phyloP scores from a whole-genome alignment of 1,284 basidiomycete genomes.

The Ustilago cynodontis region DNA sequence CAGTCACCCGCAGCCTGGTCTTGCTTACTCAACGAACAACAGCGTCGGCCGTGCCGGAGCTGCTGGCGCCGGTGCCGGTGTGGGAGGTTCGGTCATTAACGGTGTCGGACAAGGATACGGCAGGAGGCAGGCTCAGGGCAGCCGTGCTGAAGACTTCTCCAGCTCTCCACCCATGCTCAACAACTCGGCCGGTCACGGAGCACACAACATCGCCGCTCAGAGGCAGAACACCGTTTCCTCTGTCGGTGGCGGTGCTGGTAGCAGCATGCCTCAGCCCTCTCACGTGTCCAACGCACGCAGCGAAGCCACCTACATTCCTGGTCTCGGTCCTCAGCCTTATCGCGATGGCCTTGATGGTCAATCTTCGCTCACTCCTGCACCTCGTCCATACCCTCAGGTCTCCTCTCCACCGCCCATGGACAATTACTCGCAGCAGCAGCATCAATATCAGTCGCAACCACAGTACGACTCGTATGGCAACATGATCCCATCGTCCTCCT shows the following conservation, averaged over 20 bases:
- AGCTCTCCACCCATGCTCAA: constrained; percentile 43
- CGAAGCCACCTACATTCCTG: constrained; percentile 49
- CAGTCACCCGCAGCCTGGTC: constrained; percentile 35
- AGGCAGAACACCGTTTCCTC: constrained; percentile 31
- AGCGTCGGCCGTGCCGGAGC: constrained; percentile 29
- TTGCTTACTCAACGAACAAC: constrained; percentile 45
- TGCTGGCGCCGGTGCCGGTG: constrained; percentile 20
- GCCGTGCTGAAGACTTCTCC: constrained; percentile 28
- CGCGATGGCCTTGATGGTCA: constrained; percentile 40
- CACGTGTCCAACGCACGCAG: constrained; percentile 21
- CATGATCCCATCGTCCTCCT: constrained; percentile 12
- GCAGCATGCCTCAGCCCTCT: constrained; percentile 14
- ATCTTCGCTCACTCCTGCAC: constrained; percentile 25
- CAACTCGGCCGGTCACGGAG: constrained; percentile 54
- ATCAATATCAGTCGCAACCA: constrained; percentile 24
- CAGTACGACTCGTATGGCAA: constrained; percentile 40
- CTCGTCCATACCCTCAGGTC: constrained; percentile 39
- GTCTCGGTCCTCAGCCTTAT: constrained; percentile 59
- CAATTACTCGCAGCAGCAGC: constrained; percentile 19
- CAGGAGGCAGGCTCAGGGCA: constrained; percentile 33
- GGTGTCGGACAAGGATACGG: constrained; percentile 61
- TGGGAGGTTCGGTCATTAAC: constrained; percentile 41
- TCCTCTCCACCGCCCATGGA: constrained; percentile 36
- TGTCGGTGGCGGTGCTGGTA: constrained; percentile 8
- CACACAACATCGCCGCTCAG: constrained; percentile 29